Percentiles rank a stretch among this genome's conserved stretches.
phyloP scores from a whole-genome alignment of 2,329 filamentous ascomycete genomes.

The Rhexocercosporidium sp. region DNA sequence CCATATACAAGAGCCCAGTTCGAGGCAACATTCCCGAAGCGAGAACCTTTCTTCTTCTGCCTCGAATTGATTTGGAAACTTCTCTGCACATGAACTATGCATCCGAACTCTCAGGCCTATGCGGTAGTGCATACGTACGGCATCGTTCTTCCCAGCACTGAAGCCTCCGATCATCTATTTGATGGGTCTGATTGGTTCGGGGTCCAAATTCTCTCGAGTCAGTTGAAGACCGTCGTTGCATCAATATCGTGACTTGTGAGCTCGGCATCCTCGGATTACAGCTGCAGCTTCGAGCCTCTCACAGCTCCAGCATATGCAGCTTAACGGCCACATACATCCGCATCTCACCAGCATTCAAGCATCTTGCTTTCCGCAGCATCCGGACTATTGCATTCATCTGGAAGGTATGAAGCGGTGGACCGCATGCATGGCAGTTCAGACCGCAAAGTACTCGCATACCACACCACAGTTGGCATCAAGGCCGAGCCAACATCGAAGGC shows the following conservation, averaged over 20 bases:
- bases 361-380: not conserved
- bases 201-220: not conserved
- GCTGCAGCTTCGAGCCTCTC: not conserved
- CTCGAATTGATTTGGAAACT: not conserved
- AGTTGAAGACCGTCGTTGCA: not conserved
- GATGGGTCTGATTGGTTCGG: not conserved
- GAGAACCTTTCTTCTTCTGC: not conserved
- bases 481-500: not conserved
- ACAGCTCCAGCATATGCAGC: not conserved
- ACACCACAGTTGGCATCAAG: not conserved
- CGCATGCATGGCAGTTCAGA: not conserved
- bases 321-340: not conserved
- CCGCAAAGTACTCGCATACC: not conserved
- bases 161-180: not conserved
- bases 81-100: not conserved
- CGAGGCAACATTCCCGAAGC: too few species aligned
- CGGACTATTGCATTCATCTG: not conserved
- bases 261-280: not conserved
- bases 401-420: not conserved
- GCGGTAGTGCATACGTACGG: not conserved
- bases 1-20: not conserved
- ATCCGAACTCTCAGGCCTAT: slow-evolving; percentile 10
- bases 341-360: not conserved
- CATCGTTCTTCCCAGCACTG: not conserved
- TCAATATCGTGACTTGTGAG: not conserved